A percentile compares a stretch with the other conserved stretches of the same genome.
Conservation (phyloP, 2,329 filamentous ascomycete genomes). For the Penicillium sp. region DNA sequence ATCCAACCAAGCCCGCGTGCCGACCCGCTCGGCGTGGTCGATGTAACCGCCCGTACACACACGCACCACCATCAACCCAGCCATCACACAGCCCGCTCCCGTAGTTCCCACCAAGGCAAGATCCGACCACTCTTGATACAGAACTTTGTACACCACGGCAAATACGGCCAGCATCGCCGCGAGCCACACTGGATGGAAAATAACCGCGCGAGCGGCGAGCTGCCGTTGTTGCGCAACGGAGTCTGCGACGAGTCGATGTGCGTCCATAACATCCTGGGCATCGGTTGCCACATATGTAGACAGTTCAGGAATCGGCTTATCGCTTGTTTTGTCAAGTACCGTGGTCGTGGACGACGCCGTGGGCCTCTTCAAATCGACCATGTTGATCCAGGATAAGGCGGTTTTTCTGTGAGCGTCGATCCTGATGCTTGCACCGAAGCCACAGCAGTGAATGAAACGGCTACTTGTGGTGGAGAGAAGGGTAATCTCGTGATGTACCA, state of each 20-base stretch:
- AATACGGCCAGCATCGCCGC: not conserved
- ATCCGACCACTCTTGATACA: not conserved
- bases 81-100: not conserved
- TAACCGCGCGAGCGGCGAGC: not conserved
- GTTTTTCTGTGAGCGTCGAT: no score
- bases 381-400: no score
- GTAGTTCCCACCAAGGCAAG: not conserved
- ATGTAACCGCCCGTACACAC: not conserved
- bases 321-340: not conserved
- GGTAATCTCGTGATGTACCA: no score
- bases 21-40: not conserved
- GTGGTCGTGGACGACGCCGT: not conserved
- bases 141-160: not conserved
- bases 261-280: not conserved
- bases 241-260: not conserved
- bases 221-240: conserved; percentile 1
- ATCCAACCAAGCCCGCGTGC: not conserved
- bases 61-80: not conserved
- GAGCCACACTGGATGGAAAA: not conserved
- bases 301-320: not conserved
- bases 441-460: no score
- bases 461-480: no score
- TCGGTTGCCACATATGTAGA: not conserved
- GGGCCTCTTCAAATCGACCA: not conserved
- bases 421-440: no score